Evolutionary conservation across 495 filamentous ascomycete species (phyloP).

Genomic region (Patellaria atrata): DNA sequence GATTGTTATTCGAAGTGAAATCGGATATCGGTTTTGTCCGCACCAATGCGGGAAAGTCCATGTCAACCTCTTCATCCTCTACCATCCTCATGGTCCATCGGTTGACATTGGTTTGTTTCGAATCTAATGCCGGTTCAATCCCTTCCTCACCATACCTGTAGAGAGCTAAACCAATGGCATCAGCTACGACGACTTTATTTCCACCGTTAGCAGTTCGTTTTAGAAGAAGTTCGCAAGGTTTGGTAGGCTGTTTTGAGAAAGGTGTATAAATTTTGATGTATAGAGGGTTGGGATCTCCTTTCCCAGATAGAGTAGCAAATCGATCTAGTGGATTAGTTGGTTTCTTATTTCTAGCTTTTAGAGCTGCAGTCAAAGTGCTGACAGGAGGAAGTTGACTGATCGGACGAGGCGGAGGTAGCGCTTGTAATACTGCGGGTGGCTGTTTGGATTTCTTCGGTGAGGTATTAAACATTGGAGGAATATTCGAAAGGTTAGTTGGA

Average conservation of each 20-base stretch:
- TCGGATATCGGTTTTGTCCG: constrained; percentile 65
- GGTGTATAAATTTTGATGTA: constrained; percentile 78
- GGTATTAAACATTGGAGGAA: constrained; percentile 21
- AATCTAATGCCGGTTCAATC: constrained; percentile 52
- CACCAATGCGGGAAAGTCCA: constrained; percentile 80
- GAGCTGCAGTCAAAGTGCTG: constrained; percentile 52
- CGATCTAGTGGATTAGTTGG: constrained; percentile 69
- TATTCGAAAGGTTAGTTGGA: constrained; percentile 26
- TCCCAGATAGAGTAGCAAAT: constrained; percentile 76
- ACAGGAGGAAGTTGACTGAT: constrained; percentile 71
- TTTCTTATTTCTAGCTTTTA: constrained; percentile 68
- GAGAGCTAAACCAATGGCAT: constrained; percentile 77
- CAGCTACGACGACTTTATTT: constrained; percentile 57
- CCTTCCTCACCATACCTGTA: constrained; percentile 80
- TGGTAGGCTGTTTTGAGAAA: constrained; percentile 56
- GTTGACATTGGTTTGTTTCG: constrained; percentile 68
- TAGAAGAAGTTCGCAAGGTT: constrained; percentile 65
- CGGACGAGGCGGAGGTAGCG: constrained; percentile 82
- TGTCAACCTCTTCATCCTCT: constrained; percentile 89
- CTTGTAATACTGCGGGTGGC: constrained; percentile 47
- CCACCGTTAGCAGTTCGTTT: constrained; percentile 60
- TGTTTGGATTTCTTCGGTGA: constrained; percentile 47
- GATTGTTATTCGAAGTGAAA: constrained; percentile 86
- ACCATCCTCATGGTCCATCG: constrained; percentile 90
- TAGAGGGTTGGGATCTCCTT: constrained; percentile 68